Evolutionary conservation across 2,329 filamentous ascomycete species (phyloP).

Genomic region (Aspergillus proliferans): DNA sequence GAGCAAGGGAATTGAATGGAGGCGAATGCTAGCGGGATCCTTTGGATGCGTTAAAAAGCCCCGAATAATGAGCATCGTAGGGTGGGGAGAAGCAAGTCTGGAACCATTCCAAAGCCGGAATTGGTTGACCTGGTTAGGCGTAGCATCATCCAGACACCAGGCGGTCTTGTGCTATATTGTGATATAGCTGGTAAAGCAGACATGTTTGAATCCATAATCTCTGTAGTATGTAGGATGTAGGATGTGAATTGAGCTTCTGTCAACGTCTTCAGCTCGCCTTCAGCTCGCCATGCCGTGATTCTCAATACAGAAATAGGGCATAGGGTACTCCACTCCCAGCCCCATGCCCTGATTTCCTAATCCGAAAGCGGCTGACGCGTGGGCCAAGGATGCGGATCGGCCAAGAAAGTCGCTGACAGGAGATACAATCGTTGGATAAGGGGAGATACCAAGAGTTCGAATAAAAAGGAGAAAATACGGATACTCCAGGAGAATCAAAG

Average conservation of each 20-base stretch:
- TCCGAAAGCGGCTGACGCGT: constrained; percentile 19
- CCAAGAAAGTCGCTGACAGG: not conserved
- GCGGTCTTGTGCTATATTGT: no score
- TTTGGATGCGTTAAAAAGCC: not conserved
- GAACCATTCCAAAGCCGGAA: no score
- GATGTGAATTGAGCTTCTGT: no score
- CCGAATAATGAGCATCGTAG: not conserved
- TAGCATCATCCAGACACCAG: no score
- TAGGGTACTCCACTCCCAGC: constrained; percentile 4
- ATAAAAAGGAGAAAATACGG: not conserved
- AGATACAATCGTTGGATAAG: not conserved
- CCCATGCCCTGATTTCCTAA: constrained; percentile 25
- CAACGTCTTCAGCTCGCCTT: no score
- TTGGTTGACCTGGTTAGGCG: no score
- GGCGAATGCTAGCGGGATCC: not conserved
- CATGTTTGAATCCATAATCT: no score
- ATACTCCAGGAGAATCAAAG: not conserved
- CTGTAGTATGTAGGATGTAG: no score
- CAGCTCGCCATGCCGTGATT: no score
- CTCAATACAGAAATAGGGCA: constrained; percentile 14
- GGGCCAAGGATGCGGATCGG: constrained; percentile 4
- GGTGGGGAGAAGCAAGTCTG: no score
- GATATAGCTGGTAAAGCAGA: no score
- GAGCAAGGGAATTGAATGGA: not conserved
- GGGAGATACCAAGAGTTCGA: not conserved